Base-by-base conservation (phyloP, 23 red algal genomes). In the Gracilariopsis chorda region DNA sequence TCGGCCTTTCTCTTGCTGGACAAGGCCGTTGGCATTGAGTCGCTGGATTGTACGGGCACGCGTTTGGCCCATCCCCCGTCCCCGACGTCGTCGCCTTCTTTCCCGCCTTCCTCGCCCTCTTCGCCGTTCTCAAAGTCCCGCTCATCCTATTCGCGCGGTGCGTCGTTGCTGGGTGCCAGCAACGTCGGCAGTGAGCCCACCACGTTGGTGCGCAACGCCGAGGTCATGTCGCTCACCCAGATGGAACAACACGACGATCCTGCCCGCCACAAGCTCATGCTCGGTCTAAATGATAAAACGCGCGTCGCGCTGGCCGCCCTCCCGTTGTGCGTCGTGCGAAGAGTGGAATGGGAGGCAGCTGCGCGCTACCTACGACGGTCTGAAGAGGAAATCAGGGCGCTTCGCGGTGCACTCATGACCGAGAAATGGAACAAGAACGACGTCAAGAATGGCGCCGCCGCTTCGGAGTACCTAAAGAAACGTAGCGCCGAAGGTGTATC, bases 281-380 rank as follows among this genome's bases (percentile, higher is more conserved):
- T 80, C 4, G 85, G 85, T 1, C 72, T 89, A 20, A 89, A 89
- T 29, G 65, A 89, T 24, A 73, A 89, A 45, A 89, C 85, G 39
- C 42, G 67, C 14, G 29, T 40, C 17, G 85, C 68, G 7, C 67
- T 89, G 16, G 43, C 48, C 8, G 65, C 59, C 17, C 72, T 89
- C 1, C 85, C 85, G 8, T 19, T 77, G 19, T 64, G 40, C 29
- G 67, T 89, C 1, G 85, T 89, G 3, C 30, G 85, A n/a, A 34
- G 85, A 25, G 85, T 89, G 19, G 85, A 89, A 51, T 89, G 85
- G 85, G 85, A 89, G 51, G 85, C 72, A 8, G 72, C 85, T n/a
- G 85, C 69, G 44, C 68, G 51, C 32, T 89, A 89, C 40, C 33
- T 89, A 2, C 35, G 53, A 30, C 72, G 46, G 64, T 47, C 49